These are phyloP conservation scores for Globisporangium nagaii DNA, from an alignment of 352 stramenopile genomes.

Conservation along the genomic window DNA sequence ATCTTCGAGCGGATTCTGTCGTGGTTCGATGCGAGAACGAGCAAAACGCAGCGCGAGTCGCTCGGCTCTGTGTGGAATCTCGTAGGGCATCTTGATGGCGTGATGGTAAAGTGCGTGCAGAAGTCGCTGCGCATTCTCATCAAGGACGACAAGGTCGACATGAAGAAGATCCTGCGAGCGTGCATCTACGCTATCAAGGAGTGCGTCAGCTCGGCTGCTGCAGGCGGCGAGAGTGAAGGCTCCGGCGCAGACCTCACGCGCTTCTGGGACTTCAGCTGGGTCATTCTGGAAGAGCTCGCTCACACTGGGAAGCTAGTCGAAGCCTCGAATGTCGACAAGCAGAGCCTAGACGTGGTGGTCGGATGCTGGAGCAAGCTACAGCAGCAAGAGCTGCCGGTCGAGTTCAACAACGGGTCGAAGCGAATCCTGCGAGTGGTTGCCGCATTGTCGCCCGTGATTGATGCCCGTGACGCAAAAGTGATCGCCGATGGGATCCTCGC, in stretches of 20 bases:
- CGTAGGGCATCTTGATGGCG: conserved; percentile 65
- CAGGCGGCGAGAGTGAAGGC: conserved; percentile 28
- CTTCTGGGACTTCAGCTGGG: conserved; percentile 83
- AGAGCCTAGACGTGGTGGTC: conserved; percentile 66
- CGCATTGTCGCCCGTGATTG: conserved; percentile 63
- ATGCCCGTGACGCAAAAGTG: conserved; percentile 64
- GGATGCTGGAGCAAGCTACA: conserved; percentile 80
- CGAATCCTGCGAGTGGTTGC: conserved; percentile 81
- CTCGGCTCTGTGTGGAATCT: conserved; percentile 53
- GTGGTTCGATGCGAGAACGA: conserved; percentile 47
- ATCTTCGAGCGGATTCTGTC: conserved; percentile 63
- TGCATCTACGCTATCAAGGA: conserved; percentile 64
- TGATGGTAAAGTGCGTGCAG: conserved; percentile 71
- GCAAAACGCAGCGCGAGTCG: conserved; percentile 17
- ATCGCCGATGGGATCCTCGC: conserved; percentile 70
- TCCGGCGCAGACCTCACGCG: conserved; percentile 28
- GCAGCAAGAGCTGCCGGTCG: conserved; percentile 48
- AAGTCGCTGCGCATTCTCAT: conserved; percentile 66
- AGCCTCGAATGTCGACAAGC: conserved; percentile 41
- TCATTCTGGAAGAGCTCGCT: conserved; percentile 75
- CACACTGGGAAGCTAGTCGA: conserved; percentile 54
- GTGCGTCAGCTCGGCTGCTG: conserved; percentile 30
- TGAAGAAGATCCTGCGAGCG: conserved; percentile 47
- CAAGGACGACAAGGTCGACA: conserved; percentile 54
- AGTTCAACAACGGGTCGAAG: conserved; percentile 75